A percentile compares a stretch with the other conserved stretches of the same genome.
These are phyloP conservation scores for Candida tetrigidarum DNA, from an alignment of 1,139 yeast species.

Conservation along the genomic window DNA sequence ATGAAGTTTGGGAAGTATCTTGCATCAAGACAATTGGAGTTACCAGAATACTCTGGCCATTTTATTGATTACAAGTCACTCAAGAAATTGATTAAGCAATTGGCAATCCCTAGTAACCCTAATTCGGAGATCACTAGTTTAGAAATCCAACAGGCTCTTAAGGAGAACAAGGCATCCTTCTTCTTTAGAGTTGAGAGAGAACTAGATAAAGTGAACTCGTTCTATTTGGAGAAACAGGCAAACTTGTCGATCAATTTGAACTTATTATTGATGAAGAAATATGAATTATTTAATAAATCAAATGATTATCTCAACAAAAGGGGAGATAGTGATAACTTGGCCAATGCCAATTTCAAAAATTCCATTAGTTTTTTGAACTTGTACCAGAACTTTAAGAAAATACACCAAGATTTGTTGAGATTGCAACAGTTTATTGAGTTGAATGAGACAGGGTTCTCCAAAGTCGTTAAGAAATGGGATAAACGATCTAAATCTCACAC, in stretches of 20 bases:
- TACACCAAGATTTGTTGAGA: constrained; percentile 84
- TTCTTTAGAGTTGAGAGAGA: constrained; percentile 94
- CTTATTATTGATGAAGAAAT: constrained; percentile 72
- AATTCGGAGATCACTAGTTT: constrained; percentile 22
- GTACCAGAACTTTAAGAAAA: constrained; percentile 87
- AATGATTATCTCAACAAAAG: constrained; percentile 36
- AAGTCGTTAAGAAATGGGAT: constrained; percentile 97
- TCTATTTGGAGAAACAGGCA: constrained; percentile 88
- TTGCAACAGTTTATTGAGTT: constrained; percentile 92
- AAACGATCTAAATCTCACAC: constrained; percentile 94
- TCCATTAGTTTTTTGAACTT: constrained; percentile 53
- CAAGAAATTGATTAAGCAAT: constrained; percentile 75
- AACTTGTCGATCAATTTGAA: constrained; percentile 81
- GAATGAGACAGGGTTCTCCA: constrained; percentile 94
- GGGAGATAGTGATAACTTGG: constrained; percentile 16
- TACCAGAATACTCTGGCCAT: constrained; percentile 93
- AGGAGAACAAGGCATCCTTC: constrained; percentile 91
- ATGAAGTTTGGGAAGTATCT: constrained; percentile 96
- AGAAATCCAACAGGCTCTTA: constrained; percentile 64
- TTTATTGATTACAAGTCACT: constrained; percentile 94
- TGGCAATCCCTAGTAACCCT: constrained; percentile 48
- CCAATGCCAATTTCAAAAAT: constrained; percentile 39
- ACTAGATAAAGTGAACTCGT: constrained; percentile 88
- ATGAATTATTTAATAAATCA: constrained; percentile 53
- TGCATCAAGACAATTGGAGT: constrained; percentile 91